Conservation (phyloP, 495 filamentous ascomycete genomes). For the Aspergillus nidulans region DNA sequence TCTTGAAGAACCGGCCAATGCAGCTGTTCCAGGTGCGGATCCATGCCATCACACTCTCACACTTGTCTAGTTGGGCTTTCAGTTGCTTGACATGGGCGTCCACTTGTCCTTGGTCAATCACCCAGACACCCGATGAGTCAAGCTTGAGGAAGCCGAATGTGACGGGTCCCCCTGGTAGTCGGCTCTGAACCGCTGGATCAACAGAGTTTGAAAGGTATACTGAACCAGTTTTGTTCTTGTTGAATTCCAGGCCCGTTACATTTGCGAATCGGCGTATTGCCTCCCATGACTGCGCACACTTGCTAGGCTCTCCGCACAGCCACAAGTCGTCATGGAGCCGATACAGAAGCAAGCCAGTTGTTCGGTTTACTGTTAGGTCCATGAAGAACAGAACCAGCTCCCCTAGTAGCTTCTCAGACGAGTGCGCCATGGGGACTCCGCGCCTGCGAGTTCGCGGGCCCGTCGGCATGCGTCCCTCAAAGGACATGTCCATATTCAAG, state of each 20-base stretch:
- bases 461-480: conserved; percentile 16
- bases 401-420: conserved; percentile 47
- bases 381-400: conserved; percentile 56
- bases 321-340: conserved; percentile 59
- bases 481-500: conserved; percentile 40
- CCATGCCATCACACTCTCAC: conserved; percentile 50
- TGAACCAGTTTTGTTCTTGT: conserved; percentile 49
- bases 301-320: conserved; percentile 48
- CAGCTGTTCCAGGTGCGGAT: conserved; percentile 61
- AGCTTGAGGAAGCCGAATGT: conserved; percentile 25
- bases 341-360: conserved; percentile 46
- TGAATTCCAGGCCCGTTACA: conserved; percentile 48
- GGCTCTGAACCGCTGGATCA: neutral
- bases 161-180: conserved; percentile 19
- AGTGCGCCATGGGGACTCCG: conserved; percentile 52
- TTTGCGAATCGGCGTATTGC: conserved; percentile 44
- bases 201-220: conserved; percentile 31
- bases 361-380: conserved; percentile 54
- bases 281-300: conserved; percentile 49
- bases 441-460: conserved; percentile 39
- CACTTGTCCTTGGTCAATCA: conserved; percentile 51
- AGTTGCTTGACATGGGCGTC: conserved; percentile 53
- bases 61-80: conserved; percentile 43
- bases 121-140: conserved; percentile 18
- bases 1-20: conserved; percentile 53